Evolutionary conservation across 257 asterid genomes (phyloP).

Genomic region (Ophiorrhiza pumila): DNA sequence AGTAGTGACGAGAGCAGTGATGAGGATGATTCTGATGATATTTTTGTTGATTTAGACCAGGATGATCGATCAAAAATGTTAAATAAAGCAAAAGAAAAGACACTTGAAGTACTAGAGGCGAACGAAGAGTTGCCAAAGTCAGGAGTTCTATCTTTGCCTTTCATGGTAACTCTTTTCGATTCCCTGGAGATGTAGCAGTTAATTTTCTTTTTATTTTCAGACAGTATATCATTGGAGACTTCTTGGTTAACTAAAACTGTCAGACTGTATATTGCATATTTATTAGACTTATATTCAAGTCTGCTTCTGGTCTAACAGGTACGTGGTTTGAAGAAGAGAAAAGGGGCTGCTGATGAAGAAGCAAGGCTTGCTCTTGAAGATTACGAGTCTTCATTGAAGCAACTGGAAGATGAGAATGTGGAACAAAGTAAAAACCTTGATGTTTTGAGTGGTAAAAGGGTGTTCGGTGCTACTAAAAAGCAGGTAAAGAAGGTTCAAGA

Average conservation of each 20-base stretch:
- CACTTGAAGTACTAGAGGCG: conserved; percentile 51
- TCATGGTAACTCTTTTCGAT: conserved; percentile 61
- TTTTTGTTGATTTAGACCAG: conserved; percentile 48
- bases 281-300: neutral
- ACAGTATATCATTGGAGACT: neutral
- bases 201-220: conserved; percentile 1
- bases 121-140: conserved; percentile 70
- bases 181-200: conserved; percentile 4
- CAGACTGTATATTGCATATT: neutral
- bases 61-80: conserved; percentile 47
- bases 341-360: conserved; percentile 78
- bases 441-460: conserved; percentile 64
- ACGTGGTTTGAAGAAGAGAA: conserved; percentile 66
- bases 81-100: conserved; percentile 71
- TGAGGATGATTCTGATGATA: conserved; percentile 57
- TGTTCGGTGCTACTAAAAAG: conserved; percentile 64
- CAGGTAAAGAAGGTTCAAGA: conserved; percentile 42
- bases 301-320: conserved; percentile 31
- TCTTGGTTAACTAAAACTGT: neutral
- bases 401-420: conserved; percentile 43
- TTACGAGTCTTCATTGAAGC: conserved; percentile 63
- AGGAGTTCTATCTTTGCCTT: conserved; percentile 86
- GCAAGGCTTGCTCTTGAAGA: conserved; percentile 71
- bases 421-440: conserved; percentile 28
- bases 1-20: conserved; percentile 84